phyloP scores from a whole-genome alignment of 73 alveolate genomes.

The Tetrahymena elliotti region DNA sequence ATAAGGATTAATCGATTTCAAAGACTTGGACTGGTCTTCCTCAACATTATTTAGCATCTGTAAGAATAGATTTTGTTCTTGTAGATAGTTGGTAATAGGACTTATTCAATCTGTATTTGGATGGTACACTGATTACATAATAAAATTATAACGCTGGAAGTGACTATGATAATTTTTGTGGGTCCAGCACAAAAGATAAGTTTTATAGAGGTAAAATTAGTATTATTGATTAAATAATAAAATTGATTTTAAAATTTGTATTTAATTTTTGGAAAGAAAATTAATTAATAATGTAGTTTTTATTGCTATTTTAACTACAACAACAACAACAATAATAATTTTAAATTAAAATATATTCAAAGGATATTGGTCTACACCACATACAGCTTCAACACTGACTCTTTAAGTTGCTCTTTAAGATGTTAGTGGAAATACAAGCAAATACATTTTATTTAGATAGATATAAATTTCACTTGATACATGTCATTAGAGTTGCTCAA shows the following conservation, averaged over 20 bases:
- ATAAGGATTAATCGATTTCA: neutral
- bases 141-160: neutral
- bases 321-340: neutral
- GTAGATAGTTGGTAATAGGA: neutral
- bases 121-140: neutral
- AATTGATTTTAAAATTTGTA: neutral
- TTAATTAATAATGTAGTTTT: neutral
- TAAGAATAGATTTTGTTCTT: neutral
- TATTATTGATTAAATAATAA: neutral
- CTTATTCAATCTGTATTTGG: neutral
- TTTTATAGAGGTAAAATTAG: neutral
- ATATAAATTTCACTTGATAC: neutral
- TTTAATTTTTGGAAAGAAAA: neutral
- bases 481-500: neutral
- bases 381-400: neutral
- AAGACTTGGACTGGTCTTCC: neutral
- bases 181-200: neutral
- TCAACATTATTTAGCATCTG: neutral
- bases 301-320: neutral
- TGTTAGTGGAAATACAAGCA: neutral
- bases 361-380: neutral
- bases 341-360: neutral
- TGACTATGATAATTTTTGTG: neutral
- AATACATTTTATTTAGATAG: neutral
- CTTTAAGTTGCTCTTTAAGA: neutral